Evolutionary conservation across 495 filamentous ascomycete species (phyloP), one percentile per base, ranked within the genome.

Genomic region (Xylaria sp.): DNA sequence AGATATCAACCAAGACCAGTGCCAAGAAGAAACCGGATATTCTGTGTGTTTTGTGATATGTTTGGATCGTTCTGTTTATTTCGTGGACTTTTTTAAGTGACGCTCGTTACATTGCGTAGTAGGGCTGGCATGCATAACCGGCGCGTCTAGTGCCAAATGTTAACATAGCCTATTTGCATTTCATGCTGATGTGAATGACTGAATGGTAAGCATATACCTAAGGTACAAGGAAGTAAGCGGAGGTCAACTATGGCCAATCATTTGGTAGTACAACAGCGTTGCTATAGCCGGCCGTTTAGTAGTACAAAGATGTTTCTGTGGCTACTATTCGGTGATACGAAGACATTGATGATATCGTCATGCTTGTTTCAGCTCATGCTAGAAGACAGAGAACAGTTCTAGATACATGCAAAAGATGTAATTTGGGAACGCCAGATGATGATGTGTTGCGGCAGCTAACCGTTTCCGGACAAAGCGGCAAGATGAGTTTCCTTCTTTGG

Each of bases 381-480:
- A 17, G 29, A 57, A 55, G 12, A 57, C 19, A 14, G 29, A n/a
- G 29, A 58, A 1, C 1, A 12, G 5, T 24, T 11, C 4, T 37
- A 37, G 3, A 3, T 37, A 37, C 3, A 8, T 50, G n/a, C n/a
- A n/a, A n/a, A n/a, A 50, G 46, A 50, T 50, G n/a, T 8, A 21
- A 50, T 50, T 24, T 50, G n/a, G 46, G n/a, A 7, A 50, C 46
- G 29, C 21, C 29, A 35, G 44, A 67, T 53, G 63, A 41, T 52
- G 64, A 67, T 67, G 64, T 31, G 64, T 29, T 53, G 64, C 64
- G 64, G 64, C 64, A 67, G 64, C 64, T 67, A 67, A 35, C 64
- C 48, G n/a, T 41, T 67, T 67, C 24, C 14, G 48, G 64, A 41
- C 43, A 14, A 29, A 11, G 43, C 15, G 17, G 19, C 19, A 50